Base-by-base conservation (phyloP, 2,329 filamentous ascomycete species). In the Colletotrichum musae region DNA sequence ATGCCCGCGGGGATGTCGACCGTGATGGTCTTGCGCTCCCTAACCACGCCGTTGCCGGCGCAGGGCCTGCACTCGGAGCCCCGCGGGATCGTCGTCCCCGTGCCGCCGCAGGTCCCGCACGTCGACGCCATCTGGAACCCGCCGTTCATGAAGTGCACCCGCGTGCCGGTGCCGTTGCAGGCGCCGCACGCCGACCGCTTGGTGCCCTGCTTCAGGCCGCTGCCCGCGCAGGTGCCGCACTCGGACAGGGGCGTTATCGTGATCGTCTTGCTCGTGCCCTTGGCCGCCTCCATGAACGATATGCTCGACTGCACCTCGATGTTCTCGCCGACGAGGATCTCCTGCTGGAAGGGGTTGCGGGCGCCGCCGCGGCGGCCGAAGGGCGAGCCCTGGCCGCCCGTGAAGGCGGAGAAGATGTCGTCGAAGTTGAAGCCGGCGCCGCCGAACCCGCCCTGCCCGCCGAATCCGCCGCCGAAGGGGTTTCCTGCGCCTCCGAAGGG, bases 51-150 rank as follows among this genome's bases (percentile, higher is more conserved):
- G 63, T 94, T 90, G 45, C 96, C 96, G 69, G 86, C 83, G 79
- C 96, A 99, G 0, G 89, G 88, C 67, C 86, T 85, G 81, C 96
- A 99, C 76, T 97, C 93, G 12, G 90, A 92, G 52, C 94, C 94
- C 74, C 88, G 89, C 2, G 96, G 94, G 41, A 94, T 92, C 2
- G 88, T 86, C 60, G 91, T 84, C 56, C 96, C 96, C 52, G 89
- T 91, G 3, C 96, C 96, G 59, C 91, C 91, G 79, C 96, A 99
- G 43, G 89, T 83, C 21, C 88, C 86, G 80, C 96, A 99, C 1
- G 94, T 97, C 71, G 93, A 94, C 5, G 93, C 94, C 92, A 99
- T 95, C 83, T 98, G 95, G 83, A 99, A 98, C 26, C 94, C 95
- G 62, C 94, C 94, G 74, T 94, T 91, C 88, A 98, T 93, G 77